Percentiles rank a stretch among this genome's conserved stretches.
These are phyloP conservation scores for Dothideomycetes sp. DNA, from an alignment of 2,329 filamentous ascomycete species.

Conservation along the genomic window DNA sequence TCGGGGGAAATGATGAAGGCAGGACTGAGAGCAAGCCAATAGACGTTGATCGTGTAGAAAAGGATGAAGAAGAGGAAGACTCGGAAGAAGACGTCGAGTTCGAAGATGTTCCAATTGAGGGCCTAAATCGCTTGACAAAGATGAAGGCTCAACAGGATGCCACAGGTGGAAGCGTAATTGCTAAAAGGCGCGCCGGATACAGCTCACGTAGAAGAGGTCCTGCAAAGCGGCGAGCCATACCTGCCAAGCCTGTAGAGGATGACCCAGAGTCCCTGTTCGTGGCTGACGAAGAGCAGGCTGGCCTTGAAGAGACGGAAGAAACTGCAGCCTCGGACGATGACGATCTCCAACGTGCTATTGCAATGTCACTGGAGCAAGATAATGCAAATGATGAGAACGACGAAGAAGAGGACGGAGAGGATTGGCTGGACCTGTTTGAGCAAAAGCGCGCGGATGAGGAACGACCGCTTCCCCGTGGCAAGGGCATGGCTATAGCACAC, in stretches of 20 bases:
- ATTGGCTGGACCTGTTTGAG: slow-evolving; percentile 35
- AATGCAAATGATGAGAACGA: slow-evolving; percentile 34
- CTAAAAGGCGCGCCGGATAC: slow-evolving; percentile 37
- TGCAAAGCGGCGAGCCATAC: slow-evolving; percentile 13
- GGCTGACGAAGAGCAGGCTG: slow-evolving; percentile 23
- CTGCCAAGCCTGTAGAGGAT: slow-evolving; percentile 15
- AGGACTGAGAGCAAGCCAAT: slow-evolving; percentile 72
- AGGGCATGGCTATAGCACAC: slow-evolving; percentile 53
- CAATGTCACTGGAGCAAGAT: slow-evolving; percentile 63
- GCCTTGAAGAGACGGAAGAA: slow-evolving; percentile 24
- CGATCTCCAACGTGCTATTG: slow-evolving; percentile 72
- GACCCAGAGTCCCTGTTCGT: slow-evolving; percentile 48
- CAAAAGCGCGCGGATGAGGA: slow-evolving; percentile 30
- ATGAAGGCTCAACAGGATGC: slow-evolving; percentile 18
- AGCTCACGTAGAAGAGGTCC: slow-evolving; percentile 20
- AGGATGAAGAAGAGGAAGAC: slow-evolving; percentile 47
- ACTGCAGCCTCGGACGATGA: slow-evolving; percentile 50
- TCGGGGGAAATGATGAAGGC: slow-evolving; percentile 70
- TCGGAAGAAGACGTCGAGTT: slow-evolving; percentile 69
- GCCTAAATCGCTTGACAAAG: slow-evolving; percentile 73
- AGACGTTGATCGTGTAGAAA: slow-evolving; percentile 64
- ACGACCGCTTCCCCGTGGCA: slow-evolving; percentile 33
- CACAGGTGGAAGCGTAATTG: slow-evolving; percentile 17
- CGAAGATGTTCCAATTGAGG: slow-evolving; percentile 86
- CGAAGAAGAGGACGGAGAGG: slow-evolving; percentile 37